Evolutionary conservation across 768 basidiomycete species (phyloP).

Genomic region (Tricholoma matsutake): DNA sequence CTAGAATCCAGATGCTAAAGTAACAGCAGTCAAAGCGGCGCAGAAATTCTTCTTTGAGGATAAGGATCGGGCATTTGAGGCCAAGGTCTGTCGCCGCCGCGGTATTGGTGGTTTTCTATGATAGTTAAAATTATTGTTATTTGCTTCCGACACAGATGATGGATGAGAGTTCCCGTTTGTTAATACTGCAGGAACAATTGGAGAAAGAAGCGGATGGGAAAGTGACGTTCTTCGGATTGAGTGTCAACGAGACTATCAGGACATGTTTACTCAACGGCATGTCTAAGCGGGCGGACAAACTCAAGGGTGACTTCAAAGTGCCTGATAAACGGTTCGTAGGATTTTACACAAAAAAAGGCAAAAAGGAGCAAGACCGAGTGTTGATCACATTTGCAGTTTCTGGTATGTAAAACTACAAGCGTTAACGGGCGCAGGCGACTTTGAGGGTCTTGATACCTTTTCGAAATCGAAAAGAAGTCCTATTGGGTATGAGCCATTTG

Average conservation of each 20-base stretch:
- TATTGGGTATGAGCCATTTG: slow-evolving; percentile 93
- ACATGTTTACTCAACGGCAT: slow-evolving; percentile 75
- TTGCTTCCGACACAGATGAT: slow-evolving; percentile 60
- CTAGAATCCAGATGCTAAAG: slow-evolving; percentile 71
- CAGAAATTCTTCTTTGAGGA: slow-evolving; percentile 95
- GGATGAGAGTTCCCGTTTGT: slow-evolving; percentile 79
- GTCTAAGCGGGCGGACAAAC: slow-evolving; percentile 84
- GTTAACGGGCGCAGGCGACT: slow-evolving; percentile 75
- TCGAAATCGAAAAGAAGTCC: slow-evolving; percentile 87
- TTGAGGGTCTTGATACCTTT: slow-evolving; percentile 82
- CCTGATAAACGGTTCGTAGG: slow-evolving; percentile 82
- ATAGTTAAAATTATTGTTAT: background rate
- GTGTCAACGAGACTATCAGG: slow-evolving; percentile 84
- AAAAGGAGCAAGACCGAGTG: background rate
- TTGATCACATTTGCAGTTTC: slow-evolving; percentile 50
- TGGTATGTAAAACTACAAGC: slow-evolving; percentile 93
- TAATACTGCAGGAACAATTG: slow-evolving; percentile 79
- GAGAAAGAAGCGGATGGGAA: slow-evolving; percentile 84
- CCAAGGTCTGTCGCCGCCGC: slow-evolving; percentile 57
- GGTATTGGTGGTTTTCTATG: background rate
- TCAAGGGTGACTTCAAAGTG: slow-evolving; percentile 89
- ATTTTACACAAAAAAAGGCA: background rate
- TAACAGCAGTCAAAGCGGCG: slow-evolving; percentile 73
- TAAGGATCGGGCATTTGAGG: slow-evolving; percentile 87
- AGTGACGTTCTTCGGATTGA: slow-evolving; percentile 76